Percentiles rank a stretch among this genome's conserved stretches.
phyloP scores from a whole-genome alignment of 2,329 filamentous ascomycete genomes.

The Zalaria obscura region DNA sequence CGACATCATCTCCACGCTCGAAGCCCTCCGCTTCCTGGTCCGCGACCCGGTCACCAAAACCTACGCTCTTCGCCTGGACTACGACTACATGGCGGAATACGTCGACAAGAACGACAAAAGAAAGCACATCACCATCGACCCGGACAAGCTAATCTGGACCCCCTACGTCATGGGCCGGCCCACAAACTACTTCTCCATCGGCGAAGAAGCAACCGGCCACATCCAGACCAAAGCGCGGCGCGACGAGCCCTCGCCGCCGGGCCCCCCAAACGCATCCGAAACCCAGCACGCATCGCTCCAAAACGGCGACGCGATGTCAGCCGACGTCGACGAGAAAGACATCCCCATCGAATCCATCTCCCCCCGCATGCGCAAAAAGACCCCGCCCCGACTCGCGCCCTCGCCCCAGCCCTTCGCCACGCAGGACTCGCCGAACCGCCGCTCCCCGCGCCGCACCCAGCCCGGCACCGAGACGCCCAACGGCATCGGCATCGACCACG shows the following conservation, averaged over 20 bases:
- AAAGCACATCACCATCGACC: slow-evolving; percentile 71
- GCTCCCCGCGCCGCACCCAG: slow-evolving; percentile 14
- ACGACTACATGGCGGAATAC: slow-evolving; percentile 73
- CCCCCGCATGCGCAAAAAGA: slow-evolving; percentile 3
- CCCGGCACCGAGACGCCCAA: slow-evolving; percentile 12
- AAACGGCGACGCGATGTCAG: slow-evolving; percentile 8
- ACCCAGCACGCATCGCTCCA: slow-evolving; percentile 20
- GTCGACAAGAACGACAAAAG: slow-evolving; percentile 82
- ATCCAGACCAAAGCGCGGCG: slow-evolving; percentile 77
- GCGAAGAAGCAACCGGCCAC: slow-evolving; percentile 20
- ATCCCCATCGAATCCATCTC: slow-evolving; percentile 2
- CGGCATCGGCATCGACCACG: slow-evolving; percentile 7
- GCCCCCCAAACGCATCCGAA: slow-evolving; percentile 26
- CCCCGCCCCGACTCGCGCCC: slow-evolving; percentile 8
- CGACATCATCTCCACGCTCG: slow-evolving; percentile 86
- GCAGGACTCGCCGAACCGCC: slow-evolving; percentile 12
- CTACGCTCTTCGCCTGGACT: slow-evolving; percentile 80
- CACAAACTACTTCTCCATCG: slow-evolving; percentile 20
- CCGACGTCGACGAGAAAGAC: background rate
- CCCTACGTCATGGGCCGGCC: slow-evolving; percentile 86
- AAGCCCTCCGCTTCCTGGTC: slow-evolving; percentile 78
- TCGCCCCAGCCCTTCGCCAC: slow-evolving; percentile 15
- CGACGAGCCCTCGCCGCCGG: slow-evolving; percentile 49
- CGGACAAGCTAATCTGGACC: slow-evolving; percentile 76
- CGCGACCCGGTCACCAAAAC: slow-evolving; percentile 76